These are phyloP conservation scores for Fraxinus sp. DNA, from an alignment of 305 asterid species.

Conservation along the genomic window DNA sequence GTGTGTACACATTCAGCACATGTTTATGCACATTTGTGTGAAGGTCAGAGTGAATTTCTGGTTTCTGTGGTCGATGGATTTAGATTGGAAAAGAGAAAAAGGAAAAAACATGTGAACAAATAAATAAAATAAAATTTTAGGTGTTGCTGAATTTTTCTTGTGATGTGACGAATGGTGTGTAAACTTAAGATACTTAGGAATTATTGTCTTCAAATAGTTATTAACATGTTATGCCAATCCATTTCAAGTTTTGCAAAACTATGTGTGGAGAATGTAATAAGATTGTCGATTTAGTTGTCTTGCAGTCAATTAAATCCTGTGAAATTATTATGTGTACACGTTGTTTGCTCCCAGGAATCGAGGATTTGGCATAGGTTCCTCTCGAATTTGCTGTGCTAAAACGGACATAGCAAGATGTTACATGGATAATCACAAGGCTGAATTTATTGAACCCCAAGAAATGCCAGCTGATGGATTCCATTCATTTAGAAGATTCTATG, in stretches of 20 bases:
- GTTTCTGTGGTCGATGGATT: neutral
- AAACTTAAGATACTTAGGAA: neutral
- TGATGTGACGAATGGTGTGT: neutral
- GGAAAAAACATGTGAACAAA: neutral
- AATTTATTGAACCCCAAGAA: constrained; percentile 27
- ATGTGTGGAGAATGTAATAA: neutral
- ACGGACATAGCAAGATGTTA: constrained; percentile 37
- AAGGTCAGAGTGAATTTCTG: neutral
- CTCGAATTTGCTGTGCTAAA: constrained; percentile 37
- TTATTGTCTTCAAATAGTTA: neutral
- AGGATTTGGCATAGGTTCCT: constrained; percentile 35
- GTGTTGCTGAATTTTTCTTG: neutral
- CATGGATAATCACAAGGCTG: constrained; percentile 30
- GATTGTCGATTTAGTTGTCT: neutral
- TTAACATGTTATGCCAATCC: neutral
- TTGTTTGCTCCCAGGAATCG: constrained; percentile 48
- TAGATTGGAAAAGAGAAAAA: neutral
- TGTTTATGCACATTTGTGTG: neutral
- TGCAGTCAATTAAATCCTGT: neutral
- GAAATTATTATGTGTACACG: constrained; percentile 13
- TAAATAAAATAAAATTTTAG: neutral
- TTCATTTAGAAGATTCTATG: constrained; percentile 35
- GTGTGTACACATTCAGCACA: neutral
- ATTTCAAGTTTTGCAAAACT: neutral
- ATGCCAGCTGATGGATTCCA: constrained; percentile 29